These are phyloP conservation scores for Dendrothele bispora DNA, from an alignment of 768 basidiomycete genomes.

Conservation along the genomic window DNA sequence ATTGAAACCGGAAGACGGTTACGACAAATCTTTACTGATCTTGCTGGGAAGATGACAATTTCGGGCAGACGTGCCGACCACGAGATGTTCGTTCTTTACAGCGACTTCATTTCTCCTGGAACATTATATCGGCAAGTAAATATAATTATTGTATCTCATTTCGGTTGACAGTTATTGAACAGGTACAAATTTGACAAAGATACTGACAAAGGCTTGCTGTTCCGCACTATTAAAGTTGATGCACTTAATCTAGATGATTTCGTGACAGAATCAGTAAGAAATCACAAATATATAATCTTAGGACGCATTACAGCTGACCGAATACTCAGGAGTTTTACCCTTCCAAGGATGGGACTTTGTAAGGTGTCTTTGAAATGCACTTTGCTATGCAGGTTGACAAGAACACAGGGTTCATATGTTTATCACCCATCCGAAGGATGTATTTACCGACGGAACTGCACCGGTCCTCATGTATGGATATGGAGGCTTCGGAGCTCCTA, in stretches of 20 bases:
- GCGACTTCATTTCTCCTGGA: conserved; percentile 3
- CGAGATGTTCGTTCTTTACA: conserved; percentile 4
- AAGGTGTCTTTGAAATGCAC: neutral
- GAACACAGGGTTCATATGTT: conserved; percentile 2
- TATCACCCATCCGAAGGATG: conserved; percentile 1
- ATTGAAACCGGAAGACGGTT: neutral
- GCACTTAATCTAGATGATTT: neutral
- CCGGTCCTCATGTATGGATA: conserved; percentile 1
- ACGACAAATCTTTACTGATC: neutral
- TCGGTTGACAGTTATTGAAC: no score
- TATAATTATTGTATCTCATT: no score
- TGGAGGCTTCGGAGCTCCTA: neutral
- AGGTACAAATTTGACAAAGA: conserved; percentile 2
- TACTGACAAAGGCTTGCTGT: neutral
- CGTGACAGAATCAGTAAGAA: conserved; percentile 2
- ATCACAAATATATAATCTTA: neutral
- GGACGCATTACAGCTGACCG: neutral
- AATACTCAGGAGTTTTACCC: neutral
- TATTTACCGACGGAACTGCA: neutral
- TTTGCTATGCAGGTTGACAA: neutral
- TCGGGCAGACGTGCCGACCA: neutral
- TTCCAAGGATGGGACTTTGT: conserved; percentile 4
- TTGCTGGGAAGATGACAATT: neutral
- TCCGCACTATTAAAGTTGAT: neutral
- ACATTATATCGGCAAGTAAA: conserved; percentile 2